Evolutionary conservation across 192 early-diverging fungal genomes (phyloP).

Genomic region (Mortierella alpina): DNA sequence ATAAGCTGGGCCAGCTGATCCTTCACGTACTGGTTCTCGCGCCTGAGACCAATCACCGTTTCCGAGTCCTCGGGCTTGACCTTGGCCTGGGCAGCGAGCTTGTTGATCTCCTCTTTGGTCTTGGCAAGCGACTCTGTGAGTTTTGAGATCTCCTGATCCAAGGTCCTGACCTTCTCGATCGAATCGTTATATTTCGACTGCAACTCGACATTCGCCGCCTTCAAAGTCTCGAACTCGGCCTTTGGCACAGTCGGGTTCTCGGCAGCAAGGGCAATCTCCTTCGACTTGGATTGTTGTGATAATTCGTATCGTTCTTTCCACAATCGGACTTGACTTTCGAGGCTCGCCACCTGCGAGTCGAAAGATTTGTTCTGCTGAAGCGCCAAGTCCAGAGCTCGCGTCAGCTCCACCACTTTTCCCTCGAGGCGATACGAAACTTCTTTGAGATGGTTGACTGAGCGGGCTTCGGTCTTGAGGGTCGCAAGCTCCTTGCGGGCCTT

Average conservation of each 20-base stretch:
- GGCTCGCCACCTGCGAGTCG: conserved; percentile 63
- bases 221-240: conserved; percentile 66
- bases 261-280: conserved; percentile 65
- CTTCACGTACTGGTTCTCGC: conserved; percentile 75
- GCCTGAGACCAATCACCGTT: conserved; percentile 70
- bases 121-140: conserved; percentile 64
- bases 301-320: conserved; percentile 80
- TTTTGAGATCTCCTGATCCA: conserved; percentile 72
- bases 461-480: conserved; percentile 82
- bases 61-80: conserved; percentile 72
- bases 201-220: conserved; percentile 66
- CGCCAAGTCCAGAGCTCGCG: conserved; percentile 75
- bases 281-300: conserved; percentile 58
- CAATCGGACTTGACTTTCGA: conserved; percentile 71
- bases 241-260: conserved; percentile 71
- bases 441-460: conserved; percentile 93
- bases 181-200: conserved; percentile 71
- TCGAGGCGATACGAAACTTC: conserved; percentile 95
- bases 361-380: conserved; percentile 77
- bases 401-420: conserved; percentile 95
- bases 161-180: conserved; percentile 65
- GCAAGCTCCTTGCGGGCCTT: conserved; percentile 77
- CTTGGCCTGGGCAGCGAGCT: conserved; percentile 61
- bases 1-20: conserved; percentile 79
- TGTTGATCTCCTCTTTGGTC: conserved; percentile 74